Evolutionary conservation across 495 filamentous ascomycete genomes (phyloP).

Genomic region (Penicillium argentinense): DNA sequence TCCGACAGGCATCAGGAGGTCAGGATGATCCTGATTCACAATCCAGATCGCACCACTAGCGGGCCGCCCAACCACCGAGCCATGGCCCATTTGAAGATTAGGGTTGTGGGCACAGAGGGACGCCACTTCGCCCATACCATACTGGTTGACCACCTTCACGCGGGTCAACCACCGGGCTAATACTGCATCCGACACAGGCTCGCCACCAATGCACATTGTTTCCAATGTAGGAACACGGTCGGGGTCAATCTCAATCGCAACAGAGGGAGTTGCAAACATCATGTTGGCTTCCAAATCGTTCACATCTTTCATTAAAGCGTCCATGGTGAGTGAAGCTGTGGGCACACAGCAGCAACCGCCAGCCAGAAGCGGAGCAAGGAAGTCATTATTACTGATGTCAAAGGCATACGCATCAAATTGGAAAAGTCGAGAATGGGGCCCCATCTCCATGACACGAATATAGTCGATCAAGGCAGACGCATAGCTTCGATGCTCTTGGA

Average conservation of each 20-base stretch:
- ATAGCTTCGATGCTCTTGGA: conserved; percentile 46
- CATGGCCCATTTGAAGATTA: conserved; percentile 9
- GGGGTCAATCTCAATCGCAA: conserved; percentile 38
- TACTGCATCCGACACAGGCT: conserved; percentile 44
- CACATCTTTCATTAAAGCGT: conserved; percentile 32
- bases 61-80: conserved; percentile 17
- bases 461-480: conserved; percentile 27
- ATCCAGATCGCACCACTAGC: conserved; percentile 48
- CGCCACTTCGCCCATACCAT: conserved; percentile 54
- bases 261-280: conserved; percentile 43
- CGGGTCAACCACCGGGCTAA: conserved; percentile 45
- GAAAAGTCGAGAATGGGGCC: conserved; percentile 30
- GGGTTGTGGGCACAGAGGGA: conserved; percentile 24
- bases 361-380: conserved; percentile 36
- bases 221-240: conserved; percentile 34
- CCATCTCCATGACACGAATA: conserved; percentile 14
- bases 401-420: conserved; percentile 50
- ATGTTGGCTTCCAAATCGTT: conserved; percentile 37
- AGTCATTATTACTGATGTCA: conserved; percentile 45
- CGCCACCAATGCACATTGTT: conserved; percentile 41
- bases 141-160: conserved; percentile 52
- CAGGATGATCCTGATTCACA: conserved; percentile 45
- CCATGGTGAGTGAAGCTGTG: conserved; percentile 27
- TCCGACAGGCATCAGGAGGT: conserved; percentile 52
- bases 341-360: conserved; percentile 54